Base-by-base conservation (phyloP, 139 green algal species). In the Eudorina sp. region DNA sequence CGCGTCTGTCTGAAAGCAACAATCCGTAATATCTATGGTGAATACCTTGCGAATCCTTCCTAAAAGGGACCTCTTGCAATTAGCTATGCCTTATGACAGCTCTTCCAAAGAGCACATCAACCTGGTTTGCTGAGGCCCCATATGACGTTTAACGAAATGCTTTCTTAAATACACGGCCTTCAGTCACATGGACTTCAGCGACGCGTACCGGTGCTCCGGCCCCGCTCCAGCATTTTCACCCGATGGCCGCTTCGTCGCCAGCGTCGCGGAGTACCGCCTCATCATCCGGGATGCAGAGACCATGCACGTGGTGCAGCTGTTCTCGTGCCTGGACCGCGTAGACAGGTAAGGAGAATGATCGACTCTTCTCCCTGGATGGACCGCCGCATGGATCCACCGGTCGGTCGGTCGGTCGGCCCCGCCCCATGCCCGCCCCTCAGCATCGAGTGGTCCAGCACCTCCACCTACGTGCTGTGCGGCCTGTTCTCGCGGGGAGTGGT, bases 291-390 rank as follows among this genome's bases (percentile, higher is more conserved):
- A 93, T n/a, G 88, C 89, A 21, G 92, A 97, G 34, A 94, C 83
- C 0, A 86, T 97, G 64, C 86, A 93, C 25, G 93, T 98, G 8
- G 91, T 97, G 7, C 93, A 95, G 45, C 90, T 98, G 2, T 97
- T 94, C 84, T 94, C 90, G 14, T 99, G 97, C 86, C 79, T 99
- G 55, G 97, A 99, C 93, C 92, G 92, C 19, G 95, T 99, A 3
- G 86, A 96, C 64, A 48, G 80, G 80, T 86, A 1, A 25, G 58
- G 4, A 9, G 62, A 14, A n/a, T 29, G 55, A 29, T 43, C 58
- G 18, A 34, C 58, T 58, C 51, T 25, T 19, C 55, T 66, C 55
- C 55, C 55, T 66, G 48, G 48, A 55, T 13, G 55, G 55, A 23
- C 55, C 27, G 5, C 23, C 55, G 55, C 55, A 6, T 7, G 27